Evolutionary conservation across 2,329 filamentous ascomycete genomes (phyloP), one percentile per base, ranked within the genome.

Genomic region (Fusarium sp.): DNA sequence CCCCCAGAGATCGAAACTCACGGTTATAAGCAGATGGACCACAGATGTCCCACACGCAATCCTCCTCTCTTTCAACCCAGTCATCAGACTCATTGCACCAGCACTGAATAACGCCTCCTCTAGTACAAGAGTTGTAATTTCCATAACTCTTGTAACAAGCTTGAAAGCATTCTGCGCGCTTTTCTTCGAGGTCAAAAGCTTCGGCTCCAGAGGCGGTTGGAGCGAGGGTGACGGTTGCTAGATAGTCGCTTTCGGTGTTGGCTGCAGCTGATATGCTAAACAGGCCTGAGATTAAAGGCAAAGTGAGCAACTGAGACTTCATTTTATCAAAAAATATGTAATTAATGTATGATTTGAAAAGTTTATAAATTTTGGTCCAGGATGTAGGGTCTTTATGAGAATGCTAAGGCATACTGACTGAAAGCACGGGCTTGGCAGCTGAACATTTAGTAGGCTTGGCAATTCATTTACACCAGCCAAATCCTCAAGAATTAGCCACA

Each of bases 11-110:
- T 4, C 15, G 0, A 1, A 20, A 62, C 63, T 50, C 28, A 62
- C 66, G n/a, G 18, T 68, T 69, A 10, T 68, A 69, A 7, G 66
- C 63, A n/a, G 58, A 66, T 8, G 55, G 48, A 10, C 66, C 66
- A 33, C 63, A 69, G 3, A 51, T 47, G 4, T 47, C 24, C 63
- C 56, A 69, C 15, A 63, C 64, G 2, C 66, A 69, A 11, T 68
- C 63, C 16, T 68, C 63, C 18, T 68, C 66, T 30, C 30, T 68
- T 4, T 62, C 63, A 45, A 68, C 57, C 51, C 66, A 69, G 8
- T 68, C 66, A 31, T 20, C 45, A 24, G 53, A 38, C 15, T 51
- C 66, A 24, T 45, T 45, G 14, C 66, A 69, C 66, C 66, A 69
- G 13, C 66, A 63, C 44, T 67, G 16, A 14, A 30, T 9, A 24